Conservation (phyloP, 352 stramenopile species). For the Globisporangium camurandrum region DNA sequence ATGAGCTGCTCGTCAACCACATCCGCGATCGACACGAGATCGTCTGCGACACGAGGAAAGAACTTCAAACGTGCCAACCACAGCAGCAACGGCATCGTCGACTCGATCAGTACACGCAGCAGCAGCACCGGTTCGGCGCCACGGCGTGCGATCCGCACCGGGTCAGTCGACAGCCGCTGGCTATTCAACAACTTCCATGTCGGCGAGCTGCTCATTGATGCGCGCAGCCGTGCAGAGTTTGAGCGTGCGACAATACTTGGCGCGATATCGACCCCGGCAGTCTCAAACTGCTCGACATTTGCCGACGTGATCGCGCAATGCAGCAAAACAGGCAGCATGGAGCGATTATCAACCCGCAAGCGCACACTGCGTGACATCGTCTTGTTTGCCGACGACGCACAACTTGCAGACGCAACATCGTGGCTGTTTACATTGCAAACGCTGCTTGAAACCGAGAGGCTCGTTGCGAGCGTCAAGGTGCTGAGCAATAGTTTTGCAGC, state of each 20-base stretch:
- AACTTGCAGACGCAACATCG: constrained; percentile 15
- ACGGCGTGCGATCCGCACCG: constrained; percentile 11
- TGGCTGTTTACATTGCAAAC: constrained; percentile 33
- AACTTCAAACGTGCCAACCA: neutral
- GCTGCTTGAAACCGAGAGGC: constrained; percentile 38
- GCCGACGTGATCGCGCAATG: constrained; percentile 12
- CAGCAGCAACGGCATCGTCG: constrained; percentile 1
- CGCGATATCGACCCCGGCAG: constrained; percentile 42
- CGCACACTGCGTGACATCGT: constrained; percentile 46
- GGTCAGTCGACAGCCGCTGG: constrained; percentile 46
- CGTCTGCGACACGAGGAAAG: neutral
- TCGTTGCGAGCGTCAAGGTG: constrained; percentile 34
- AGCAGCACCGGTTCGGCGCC: neutral
- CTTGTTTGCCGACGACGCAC: constrained; percentile 30
- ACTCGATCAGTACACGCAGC: neutral
- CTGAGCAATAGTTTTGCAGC: constrained; percentile 28
- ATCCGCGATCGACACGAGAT: neutral
- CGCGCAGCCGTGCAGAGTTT: constrained; percentile 23
- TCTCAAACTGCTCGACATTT: constrained; percentile 9
- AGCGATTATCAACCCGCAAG: constrained; percentile 20
- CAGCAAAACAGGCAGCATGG: constrained; percentile 12
- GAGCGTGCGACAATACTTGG: constrained; percentile 32
- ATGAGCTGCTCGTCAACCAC: constrained; percentile 4
- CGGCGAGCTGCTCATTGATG: constrained; percentile 57
- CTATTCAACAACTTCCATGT: constrained; percentile 73